A percentile compares a stretch with the other conserved stretches of the same genome.
Evolutionary conservation across 2,329 filamentous ascomycete genomes (phyloP).

Genomic region (Didymella arachidicola): DNA sequence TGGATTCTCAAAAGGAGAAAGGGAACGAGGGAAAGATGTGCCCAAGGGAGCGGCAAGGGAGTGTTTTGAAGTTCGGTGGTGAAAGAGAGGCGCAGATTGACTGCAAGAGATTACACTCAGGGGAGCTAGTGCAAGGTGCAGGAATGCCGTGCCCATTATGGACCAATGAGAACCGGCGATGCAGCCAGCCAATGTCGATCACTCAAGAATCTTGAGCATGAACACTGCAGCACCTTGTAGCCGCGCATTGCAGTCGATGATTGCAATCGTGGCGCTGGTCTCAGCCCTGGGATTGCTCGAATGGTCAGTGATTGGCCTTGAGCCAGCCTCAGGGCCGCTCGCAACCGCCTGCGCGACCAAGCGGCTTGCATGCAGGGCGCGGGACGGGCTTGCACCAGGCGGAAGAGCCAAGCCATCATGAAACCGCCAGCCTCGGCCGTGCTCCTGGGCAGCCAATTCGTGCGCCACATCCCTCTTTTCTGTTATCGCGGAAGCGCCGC

Average conservation of each 20-base stretch:
- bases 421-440: slow-evolving; percentile 20
- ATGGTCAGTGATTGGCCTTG: slow-evolving; percentile 14
- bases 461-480: slow-evolving; percentile 13
- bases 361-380: slow-evolving; percentile 29
- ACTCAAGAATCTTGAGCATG: slow-evolving; percentile 8
- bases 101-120: slow-evolving; percentile 26
- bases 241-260: slow-evolving; percentile 1
- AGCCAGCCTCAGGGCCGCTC: slow-evolving; percentile 14
- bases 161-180: slow-evolving; percentile 16
- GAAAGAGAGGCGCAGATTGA: slow-evolving; percentile 39
- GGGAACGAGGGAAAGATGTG: slow-evolving; percentile 18
- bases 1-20: slow-evolving; percentile 37
- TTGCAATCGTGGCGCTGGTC: slow-evolving; percentile 3
- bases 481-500: slow-evolving; percentile 17
- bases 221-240: slow-evolving; percentile 12
- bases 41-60: slow-evolving; percentile 36
- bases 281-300: slow-evolving; percentile 3
- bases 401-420: slow-evolving; percentile 17
- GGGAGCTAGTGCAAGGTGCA: slow-evolving; percentile 25
- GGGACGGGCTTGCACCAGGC: slow-evolving; percentile 24
- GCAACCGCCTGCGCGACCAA: slow-evolving; percentile 21
- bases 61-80: slow-evolving; percentile 38
- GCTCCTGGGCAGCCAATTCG: slow-evolving; percentile 18
- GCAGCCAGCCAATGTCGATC: slow-evolving; percentile 34
- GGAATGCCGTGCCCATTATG: slow-evolving; percentile 23